Evolutionary conservation across 192 early-diverging fungal genomes (phyloP).

Genomic region (Linnemannia hyalina): DNA sequence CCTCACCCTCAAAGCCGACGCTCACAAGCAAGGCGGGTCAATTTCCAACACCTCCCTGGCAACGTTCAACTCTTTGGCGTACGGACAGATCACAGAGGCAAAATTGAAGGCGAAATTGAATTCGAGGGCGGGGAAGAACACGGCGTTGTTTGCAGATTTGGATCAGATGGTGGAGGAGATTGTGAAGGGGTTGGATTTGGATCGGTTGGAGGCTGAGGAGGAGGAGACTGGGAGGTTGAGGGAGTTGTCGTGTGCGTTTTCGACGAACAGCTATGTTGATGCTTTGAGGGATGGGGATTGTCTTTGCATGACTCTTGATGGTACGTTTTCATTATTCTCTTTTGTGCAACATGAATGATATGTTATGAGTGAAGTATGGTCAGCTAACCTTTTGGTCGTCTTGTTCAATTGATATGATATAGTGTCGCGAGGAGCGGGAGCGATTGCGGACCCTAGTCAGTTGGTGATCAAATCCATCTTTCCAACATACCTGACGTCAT

Average conservation of each 20-base stretch:
- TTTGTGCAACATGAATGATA: not conserved
- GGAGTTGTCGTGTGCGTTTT: conserved; percentile 52
- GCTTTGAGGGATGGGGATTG: conserved; percentile 57
- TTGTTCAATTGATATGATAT: not conserved
- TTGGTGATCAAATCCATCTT: conserved; percentile 60
- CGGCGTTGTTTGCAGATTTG: conserved; percentile 48
- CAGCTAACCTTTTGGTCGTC: not conserved
- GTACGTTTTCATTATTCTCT: conserved; percentile 13
- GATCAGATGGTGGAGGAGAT: conserved; percentile 48
- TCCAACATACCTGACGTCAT: conserved; percentile 56
- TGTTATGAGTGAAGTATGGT: not conserved
- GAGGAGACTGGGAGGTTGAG: conserved; percentile 31
- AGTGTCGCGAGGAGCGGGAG: conserved; percentile 43
- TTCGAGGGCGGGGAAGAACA: conserved; percentile 53
- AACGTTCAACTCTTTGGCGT: conserved; percentile 58
- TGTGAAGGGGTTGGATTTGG: conserved; percentile 47
- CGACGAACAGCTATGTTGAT: conserved; percentile 58
- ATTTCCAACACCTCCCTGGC: conserved; percentile 58
- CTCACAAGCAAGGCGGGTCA: conserved; percentile 44
- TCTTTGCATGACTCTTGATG: conserved; percentile 59
- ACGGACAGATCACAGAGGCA: conserved; percentile 50
- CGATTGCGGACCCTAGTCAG: conserved; percentile 59
- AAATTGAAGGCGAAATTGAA: conserved; percentile 56
- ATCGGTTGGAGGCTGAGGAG: conserved; percentile 44
- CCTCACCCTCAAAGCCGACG: conserved; percentile 45